A percentile compares a stretch with the other conserved stretches of the same genome.
Evolutionary conservation across 2,329 filamentous ascomycete species (phyloP).

Genomic region (Metarhizium anisopliae): DNA sequence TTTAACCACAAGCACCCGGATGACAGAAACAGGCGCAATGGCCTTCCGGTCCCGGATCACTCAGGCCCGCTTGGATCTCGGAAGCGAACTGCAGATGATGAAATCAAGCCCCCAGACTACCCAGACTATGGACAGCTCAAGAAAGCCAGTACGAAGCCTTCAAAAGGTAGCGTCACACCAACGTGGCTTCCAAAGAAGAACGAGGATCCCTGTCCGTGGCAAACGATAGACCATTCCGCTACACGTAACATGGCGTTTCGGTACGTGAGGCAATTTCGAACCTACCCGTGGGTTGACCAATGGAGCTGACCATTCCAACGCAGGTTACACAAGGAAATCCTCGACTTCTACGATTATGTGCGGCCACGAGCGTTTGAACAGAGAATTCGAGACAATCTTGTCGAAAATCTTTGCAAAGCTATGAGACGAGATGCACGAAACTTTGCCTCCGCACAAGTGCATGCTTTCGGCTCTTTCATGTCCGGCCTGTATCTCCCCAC

Average conservation of each 20-base stretch:
- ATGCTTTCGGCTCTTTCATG: slow-evolving; percentile 88
- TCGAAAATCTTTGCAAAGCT: slow-evolving; percentile 55
- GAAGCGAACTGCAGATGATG: slow-evolving; percentile 67
- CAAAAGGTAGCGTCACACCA: slow-evolving; percentile 39
- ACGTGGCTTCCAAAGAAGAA: slow-evolving; percentile 40
- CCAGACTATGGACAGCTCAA: slow-evolving; percentile 44
- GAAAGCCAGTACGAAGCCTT: slow-evolving; percentile 38
- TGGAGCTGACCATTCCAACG: background rate
- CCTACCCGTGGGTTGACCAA: background rate
- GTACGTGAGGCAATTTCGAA: slow-evolving; percentile 29
- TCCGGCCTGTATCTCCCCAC: slow-evolving; percentile 63
- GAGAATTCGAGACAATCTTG: slow-evolving; percentile 60
- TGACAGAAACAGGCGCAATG: slow-evolving; percentile 11
- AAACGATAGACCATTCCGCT: slow-evolving; percentile 41
- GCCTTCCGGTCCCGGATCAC: slow-evolving; percentile 16
- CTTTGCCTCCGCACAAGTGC: slow-evolving; percentile 54
- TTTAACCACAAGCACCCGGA: background rate
- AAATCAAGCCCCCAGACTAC: slow-evolving; percentile 50
- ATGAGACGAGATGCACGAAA: slow-evolving; percentile 41
- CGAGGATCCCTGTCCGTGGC: slow-evolving; percentile 54
- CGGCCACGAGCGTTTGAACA: slow-evolving; percentile 71
- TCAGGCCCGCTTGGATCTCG: slow-evolving; percentile 48
- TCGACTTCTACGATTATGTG: slow-evolving; percentile 82
- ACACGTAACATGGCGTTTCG: slow-evolving; percentile 46
- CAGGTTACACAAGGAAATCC: slow-evolving; percentile 81